A percentile compares a stretch with the other conserved stretches of the same genome.
Evolutionary conservation across 345 rosid species (phyloP).

Genomic region (Populus nigra): DNA sequence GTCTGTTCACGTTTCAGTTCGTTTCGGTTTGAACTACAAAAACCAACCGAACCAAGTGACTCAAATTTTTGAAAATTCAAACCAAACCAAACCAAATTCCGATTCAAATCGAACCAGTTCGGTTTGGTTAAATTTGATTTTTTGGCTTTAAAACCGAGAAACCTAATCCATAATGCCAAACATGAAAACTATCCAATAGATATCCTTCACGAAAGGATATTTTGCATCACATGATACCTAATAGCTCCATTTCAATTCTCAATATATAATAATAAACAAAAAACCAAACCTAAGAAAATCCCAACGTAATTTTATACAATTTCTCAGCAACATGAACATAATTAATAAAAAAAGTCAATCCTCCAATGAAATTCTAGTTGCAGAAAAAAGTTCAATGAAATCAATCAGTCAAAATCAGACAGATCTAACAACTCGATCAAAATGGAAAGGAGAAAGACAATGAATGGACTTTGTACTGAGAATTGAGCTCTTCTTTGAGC

Average conservation of each 20-base stretch:
- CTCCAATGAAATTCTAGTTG: background rate
- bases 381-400: background rate
- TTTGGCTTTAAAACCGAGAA: too few species aligned
- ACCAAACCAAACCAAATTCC: too few species aligned
- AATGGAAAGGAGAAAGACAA: background rate
- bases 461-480: slow-evolving; percentile 75
- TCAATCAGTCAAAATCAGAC: background rate
- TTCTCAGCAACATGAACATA: background rate
- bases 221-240: background rate
- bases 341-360: background rate
- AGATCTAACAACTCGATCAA: slow-evolving; percentile 38
- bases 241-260: background rate
- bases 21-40: too few species aligned
- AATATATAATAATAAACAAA: too few species aligned
- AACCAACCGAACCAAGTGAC: too few species aligned
- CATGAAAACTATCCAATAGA: too few species aligned
- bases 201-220: background rate
- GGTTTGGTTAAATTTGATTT: too few species aligned
- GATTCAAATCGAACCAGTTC: too few species aligned
- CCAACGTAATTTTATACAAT: background rate
- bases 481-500: slow-evolving; percentile 97
- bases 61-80: too few species aligned
- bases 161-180: background rate
- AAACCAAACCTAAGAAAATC: background rate
- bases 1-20: too few species aligned